Evolutionary conservation across 176 grass and related monocot genomes (phyloP), one percentile per base, ranked within the genome.

Genomic region (Themeda triandra): DNA sequence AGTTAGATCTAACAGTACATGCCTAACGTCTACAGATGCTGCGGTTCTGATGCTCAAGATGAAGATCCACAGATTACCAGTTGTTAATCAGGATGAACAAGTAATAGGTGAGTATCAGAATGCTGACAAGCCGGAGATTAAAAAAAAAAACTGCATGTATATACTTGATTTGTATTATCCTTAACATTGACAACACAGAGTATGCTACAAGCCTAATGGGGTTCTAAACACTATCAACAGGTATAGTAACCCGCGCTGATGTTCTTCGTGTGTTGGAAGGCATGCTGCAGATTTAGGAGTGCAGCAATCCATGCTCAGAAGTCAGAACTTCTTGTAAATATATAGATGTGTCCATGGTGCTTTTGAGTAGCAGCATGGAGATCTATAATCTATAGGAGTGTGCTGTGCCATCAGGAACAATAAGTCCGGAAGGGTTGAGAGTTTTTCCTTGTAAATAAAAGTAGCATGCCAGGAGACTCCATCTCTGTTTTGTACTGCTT

Each of bases 61-160:
- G 84, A 96, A 96, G 89, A 90, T 99, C 80, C 86, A 98, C 85
- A 98, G 83, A 87, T 72, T 95, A 80, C 95, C 95, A 42, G 80
- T 96, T 76, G 74, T 94, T 81, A 94, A 99, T 86, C 86, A 92
- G 87, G 84, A 85, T 2, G 68, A 69, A n/a, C 85, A 96, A 58
- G 88, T 96, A 13, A 94, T 96, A 91, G 93, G 96, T 92, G 69
- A 87, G 89, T 82, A 75, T 66, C 58, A 56, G 44, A 86, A 72
- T 66, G 10, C 14, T 42, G 72, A 71, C 53, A 77, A 42, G 69
- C 6, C 7, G 78, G 42, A 48, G 68, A 31, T 18, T 33, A 33
- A 72, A 41, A 44, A 63, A 48, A 15, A 2, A 25, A 21, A 15
- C 2, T 64, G 6, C 71, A 69, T 75, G 25, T 54, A 63, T 60